Base-by-base conservation (phyloP, 1,139 yeast species). In the Debaryomyces sp. region DNA sequence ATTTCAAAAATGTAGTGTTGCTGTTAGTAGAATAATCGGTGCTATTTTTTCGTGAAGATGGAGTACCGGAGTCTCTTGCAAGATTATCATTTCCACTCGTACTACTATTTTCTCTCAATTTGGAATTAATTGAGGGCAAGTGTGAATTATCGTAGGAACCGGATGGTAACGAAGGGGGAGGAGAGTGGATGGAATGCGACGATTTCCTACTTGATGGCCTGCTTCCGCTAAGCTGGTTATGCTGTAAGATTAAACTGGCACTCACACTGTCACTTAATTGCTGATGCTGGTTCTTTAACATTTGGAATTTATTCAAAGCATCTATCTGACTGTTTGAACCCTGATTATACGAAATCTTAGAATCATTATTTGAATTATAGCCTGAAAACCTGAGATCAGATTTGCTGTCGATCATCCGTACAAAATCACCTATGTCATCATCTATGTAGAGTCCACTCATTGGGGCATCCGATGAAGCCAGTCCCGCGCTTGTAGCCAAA, bases 401-500 rank as follows among this genome's bases (percentile, higher is more conserved):
- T 54, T 79, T 82, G 44, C 87, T 82, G 55, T 94, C 97, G 44
- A 92, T 81, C 81, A 90, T 76, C 54, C 84, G 79, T 45, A 92
- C 89, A 70, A 92, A 92, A 47, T 87, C 90, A 49, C 87, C 82
- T 24, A 91, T 75, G 57, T 88, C 96, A 50, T 88, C 91, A 55
- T 85, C 91, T 23, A 70, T 67, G 53, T 74, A 73, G 9, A 75
- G 56, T 4, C 80, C 79, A 54, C 77, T 73, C 36, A 69, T 58
- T 6, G 79, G 77, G 1, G 71, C 67, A 22, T 64, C 71, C 1
- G 71, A 63, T 13, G 70, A 60, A 9, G 60, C 56, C 76, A 71
- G 77, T 1, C 73, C 77, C 6, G 70, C 63, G 47, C 74, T 68
- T 5, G 74, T 65, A 3, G 70, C 75, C 34, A 70, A 55, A 30